Conservation (phyloP, 257 asterid species). For the Capsicum pubescens region DNA sequence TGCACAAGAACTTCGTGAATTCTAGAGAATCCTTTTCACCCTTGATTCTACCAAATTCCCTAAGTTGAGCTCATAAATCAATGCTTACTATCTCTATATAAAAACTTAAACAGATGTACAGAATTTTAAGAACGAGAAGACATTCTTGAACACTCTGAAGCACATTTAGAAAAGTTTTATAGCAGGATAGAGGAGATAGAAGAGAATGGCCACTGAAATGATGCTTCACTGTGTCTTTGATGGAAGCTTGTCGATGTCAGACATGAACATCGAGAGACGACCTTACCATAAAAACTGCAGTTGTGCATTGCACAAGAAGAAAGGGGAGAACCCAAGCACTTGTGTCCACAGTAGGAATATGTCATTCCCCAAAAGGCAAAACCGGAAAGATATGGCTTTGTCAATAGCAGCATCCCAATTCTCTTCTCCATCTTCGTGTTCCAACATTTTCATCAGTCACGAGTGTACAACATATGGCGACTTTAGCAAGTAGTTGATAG, state of each 20-base stretch:
- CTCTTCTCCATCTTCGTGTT: not conserved
- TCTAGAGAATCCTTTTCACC: not conserved
- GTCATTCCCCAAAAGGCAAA: constrained; percentile 29
- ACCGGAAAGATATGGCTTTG: not conserved
- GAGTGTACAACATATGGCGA: not conserved
- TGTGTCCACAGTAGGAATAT: constrained; percentile 9
- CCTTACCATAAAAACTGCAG: too few species aligned
- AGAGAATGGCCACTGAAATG: too few species aligned
- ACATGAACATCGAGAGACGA: too few species aligned
- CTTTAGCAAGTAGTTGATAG: not conserved
- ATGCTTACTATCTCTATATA: not conserved
- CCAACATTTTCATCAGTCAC: not conserved
- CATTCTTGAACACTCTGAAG: not conserved
- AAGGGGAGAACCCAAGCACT: not conserved
- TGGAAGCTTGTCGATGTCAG: too few species aligned
- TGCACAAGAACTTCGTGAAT: not conserved
- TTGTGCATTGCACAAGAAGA: too few species aligned
- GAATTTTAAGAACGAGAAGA: not conserved
- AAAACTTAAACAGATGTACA: not conserved
- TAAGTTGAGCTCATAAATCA: not conserved
- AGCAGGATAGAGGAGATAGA: too few species aligned
- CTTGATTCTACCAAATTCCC: not conserved
- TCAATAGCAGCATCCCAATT: not conserved
- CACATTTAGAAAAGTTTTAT: too few species aligned
- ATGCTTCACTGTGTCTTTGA: too few species aligned